These are phyloP conservation scores for Uronychia setigera DNA, from an alignment of 73 alveolate genomes.

Conservation along the genomic window DNA sequence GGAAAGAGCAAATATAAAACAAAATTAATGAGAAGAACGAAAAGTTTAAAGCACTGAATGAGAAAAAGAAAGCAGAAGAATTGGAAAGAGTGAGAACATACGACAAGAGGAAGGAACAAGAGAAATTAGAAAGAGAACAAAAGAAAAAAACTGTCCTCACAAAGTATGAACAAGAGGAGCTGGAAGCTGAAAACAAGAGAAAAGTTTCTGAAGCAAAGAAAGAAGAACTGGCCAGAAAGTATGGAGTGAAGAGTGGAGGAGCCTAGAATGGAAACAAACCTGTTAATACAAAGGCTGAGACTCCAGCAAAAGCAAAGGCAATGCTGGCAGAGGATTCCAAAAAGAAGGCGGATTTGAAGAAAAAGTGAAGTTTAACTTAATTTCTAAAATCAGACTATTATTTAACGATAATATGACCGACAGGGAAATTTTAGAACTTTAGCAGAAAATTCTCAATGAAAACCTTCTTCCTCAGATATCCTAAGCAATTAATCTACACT, in stretches of 20 bases:
- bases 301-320: background rate
- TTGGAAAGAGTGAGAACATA: background rate
- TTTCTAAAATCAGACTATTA: no score
- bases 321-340: background rate
- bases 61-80: background rate
- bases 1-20: background rate
- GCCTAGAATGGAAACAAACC: background rate
- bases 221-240: background rate
- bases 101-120: background rate
- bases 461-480: background rate
- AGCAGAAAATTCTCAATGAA: background rate
- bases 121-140: background rate
- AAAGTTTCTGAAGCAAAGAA: background rate
- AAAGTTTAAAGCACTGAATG: background rate
- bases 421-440: background rate
- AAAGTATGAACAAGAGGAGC: background rate
- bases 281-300: background rate
- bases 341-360: no score
- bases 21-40: background rate
- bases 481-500: no score
- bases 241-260: background rate
- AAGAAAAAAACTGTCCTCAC: background rate
- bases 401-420: background rate
- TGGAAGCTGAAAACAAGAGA: background rate
- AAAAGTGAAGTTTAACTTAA: no score